Evolutionary conservation across 441 rosid species (phyloP), one percentile per base, ranked within the genome.

Genomic region (Geranium incanum): DNA sequence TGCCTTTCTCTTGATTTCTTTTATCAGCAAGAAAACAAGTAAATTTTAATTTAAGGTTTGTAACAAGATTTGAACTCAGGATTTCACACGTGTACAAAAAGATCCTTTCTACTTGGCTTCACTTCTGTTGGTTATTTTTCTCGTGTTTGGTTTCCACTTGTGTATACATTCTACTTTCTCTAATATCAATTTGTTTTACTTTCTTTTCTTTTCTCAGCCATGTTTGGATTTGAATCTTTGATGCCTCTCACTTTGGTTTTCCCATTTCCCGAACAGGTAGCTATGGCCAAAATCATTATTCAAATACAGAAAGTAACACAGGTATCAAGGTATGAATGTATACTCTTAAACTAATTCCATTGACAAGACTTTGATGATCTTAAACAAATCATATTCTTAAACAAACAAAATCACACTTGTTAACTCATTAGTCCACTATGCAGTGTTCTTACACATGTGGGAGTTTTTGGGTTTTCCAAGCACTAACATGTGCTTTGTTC

Each of bases 221-320:
- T 57, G 62, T 19, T 57, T 57, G 63, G 33, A 28, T 28, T 28
- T 28, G 33, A 57, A 52, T 52, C 9, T 36, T 68, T 65, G 39
- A 41, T 72, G 8, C 15, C 45, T 73, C 9, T 67, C 21, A 36
- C 63, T 57, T 57, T 21, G 63, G 63, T 79, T 70, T 55, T 66
- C 79, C 41, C 75, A 68, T n/a, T 71, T 70, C 73, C 71, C 77
- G 68, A 36, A 72, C 81, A 72, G 65, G 76, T 50, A 73, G 79
- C 60, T 38, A 76, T 80, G 85, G 83, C 72, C 68, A 71, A 74
- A 71, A 80, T 73, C 70, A 84, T 80, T 73, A 68, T 62, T 41
- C 68, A 68, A 71, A 67, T 69, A 19, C 68, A 70, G 55, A 52
- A 69, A 45, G 74, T 28, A 37, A 48, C 76, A 68, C 74, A 4